phyloP scores from a whole-genome alignment of 768 basidiomycete genomes.

The Lactarius trivialis region DNA sequence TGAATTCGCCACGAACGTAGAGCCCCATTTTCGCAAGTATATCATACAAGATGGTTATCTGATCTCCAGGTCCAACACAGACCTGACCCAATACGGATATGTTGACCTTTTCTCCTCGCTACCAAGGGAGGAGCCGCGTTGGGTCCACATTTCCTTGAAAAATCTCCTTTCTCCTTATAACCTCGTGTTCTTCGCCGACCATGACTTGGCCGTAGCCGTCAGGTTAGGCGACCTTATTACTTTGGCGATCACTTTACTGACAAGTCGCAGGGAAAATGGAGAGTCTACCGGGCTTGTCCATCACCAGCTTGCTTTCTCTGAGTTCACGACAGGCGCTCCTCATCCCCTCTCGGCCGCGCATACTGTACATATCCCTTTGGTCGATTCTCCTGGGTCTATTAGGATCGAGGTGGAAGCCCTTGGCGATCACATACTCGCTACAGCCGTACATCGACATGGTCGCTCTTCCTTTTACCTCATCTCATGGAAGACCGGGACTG shows the following conservation, averaged over 20 bases:
- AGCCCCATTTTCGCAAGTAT: not conserved
- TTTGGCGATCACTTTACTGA: not conserved
- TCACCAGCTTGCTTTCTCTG: not conserved
- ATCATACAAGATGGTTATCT: constrained; percentile 8
- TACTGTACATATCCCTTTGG: not conserved
- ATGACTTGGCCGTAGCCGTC: not conserved
- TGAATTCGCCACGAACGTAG: not conserved
- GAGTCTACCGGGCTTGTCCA: not conserved
- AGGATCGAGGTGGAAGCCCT: not conserved
- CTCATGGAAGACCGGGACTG: constrained; percentile 5
- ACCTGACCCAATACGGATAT: not conserved
- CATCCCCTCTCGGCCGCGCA: not conserved
- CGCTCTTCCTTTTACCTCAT: not conserved
- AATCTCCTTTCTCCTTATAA: not conserved
- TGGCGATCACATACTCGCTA: not conserved
- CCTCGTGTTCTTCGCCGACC: not conserved
- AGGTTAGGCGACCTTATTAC: not conserved
- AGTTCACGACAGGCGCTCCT: not conserved
- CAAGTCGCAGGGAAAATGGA: not conserved
- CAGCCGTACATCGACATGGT: not conserved
- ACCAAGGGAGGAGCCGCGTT: not conserved
- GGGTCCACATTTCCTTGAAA: not conserved
- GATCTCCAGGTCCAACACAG: not conserved
- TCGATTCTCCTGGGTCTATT: not conserved
- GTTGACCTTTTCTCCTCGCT: not conserved